These are phyloP conservation scores for Solanum hybrid DNA, from an alignment of 305 asterid genomes.

Conservation along the genomic window DNA sequence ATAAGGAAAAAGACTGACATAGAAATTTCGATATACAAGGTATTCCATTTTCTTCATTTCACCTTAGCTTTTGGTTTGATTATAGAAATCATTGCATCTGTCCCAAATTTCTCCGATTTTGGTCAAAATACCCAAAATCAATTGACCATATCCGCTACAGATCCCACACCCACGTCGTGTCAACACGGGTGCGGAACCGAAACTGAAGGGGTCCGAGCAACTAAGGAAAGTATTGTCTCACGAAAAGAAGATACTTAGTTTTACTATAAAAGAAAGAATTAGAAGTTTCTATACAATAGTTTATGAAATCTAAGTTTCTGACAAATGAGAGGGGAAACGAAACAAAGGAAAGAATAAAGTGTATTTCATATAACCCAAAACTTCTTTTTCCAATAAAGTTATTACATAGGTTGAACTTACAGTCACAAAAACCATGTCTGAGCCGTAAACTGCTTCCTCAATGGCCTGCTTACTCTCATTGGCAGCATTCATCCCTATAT, in stretches of 20 bases:
- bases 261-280: neutral
- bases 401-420: slow-evolving; percentile 32
- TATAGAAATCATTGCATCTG: neutral
- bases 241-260: neutral
- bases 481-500: slow-evolving; percentile 86
- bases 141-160: neutral
- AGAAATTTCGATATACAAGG: neutral
- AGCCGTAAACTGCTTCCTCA: slow-evolving; percentile 76
- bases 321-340: neutral
- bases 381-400: neutral
- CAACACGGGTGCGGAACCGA: neutral
- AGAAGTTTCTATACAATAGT: neutral
- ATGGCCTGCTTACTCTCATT: slow-evolving; percentile 73
- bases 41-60: neutral
- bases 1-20: neutral
- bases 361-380: neutral
- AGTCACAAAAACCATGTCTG: slow-evolving; percentile 95
- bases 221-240: neutral
- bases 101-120: neutral
- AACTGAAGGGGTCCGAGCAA: neutral
- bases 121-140: neutral
- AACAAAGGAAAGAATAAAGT: neutral
- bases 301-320: neutral
- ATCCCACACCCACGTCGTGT: neutral
- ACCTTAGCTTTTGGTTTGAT: neutral